Conservation (phyloP, 306 rosid species). For the Vigna radiata region DNA sequence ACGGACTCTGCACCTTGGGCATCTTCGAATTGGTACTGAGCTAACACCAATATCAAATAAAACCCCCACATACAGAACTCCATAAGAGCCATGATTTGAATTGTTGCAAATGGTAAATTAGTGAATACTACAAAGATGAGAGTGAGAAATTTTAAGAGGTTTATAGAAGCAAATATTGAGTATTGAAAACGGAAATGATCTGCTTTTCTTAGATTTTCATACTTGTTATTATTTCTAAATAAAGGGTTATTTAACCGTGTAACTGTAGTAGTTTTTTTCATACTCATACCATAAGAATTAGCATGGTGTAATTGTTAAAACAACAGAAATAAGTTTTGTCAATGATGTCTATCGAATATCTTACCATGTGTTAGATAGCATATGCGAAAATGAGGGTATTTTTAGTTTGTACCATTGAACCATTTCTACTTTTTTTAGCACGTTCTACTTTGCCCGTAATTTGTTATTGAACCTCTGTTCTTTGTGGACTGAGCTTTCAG, state of each 20-base stretch:
- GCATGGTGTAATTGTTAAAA: constrained; percentile 9
- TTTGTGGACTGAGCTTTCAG: too few species aligned
- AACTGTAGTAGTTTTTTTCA: constrained; percentile 10
- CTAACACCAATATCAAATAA: constrained; percentile 28
- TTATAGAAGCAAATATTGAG: constrained; percentile 26
- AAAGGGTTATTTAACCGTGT: constrained; percentile 19
- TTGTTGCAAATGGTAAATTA: neutral
- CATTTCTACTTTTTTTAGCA: neutral
- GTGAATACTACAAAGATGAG: neutral
- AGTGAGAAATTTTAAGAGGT: neutral
- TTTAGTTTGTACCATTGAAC: neutral
- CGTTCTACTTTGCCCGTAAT: too few species aligned
- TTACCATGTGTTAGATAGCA: neutral
- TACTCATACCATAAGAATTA: neutral
- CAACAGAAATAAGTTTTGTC: neutral
- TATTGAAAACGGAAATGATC: neutral
- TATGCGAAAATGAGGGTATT: neutral
- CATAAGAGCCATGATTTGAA: constrained; percentile 47
- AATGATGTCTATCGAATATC: neutral
- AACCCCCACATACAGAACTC: constrained; percentile 25
- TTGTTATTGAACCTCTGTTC: too few species aligned
- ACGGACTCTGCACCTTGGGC: constrained; percentile 21
- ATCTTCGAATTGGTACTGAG: constrained; percentile 28
- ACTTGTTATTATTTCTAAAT: constrained; percentile 38
- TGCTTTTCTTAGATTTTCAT: constrained; percentile 22